phyloP scores from a whole-genome alignment of 139 green algal genomes.

The Chloropicon primus region DNA sequence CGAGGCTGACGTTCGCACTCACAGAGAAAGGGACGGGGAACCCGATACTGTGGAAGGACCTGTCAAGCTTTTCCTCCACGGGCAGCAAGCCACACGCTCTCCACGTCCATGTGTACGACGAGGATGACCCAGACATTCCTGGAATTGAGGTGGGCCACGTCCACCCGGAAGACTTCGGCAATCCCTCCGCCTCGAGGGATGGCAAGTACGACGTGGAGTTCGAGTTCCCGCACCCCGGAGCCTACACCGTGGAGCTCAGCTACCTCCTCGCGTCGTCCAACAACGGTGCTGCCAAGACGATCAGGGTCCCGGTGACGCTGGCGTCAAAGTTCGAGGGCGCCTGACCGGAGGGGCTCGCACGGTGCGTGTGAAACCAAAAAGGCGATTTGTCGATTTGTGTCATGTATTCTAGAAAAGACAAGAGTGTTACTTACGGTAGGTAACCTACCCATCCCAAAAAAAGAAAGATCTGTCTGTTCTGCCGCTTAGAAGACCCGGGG shows the following conservation, averaged over 20 bases:
- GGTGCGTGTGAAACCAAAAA: no score
- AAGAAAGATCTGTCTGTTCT: no score
- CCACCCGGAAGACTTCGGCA: constrained; percentile 2
- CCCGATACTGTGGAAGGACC: not conserved
- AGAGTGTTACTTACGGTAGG: no score
- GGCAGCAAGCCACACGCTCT: not conserved
- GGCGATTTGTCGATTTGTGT: no score
- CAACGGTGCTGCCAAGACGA: no score
- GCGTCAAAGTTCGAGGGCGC: no score
- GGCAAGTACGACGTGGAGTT: not conserved
- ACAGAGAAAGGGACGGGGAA: not conserved
- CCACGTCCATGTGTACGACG: constrained; percentile 6
- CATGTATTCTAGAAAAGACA: no score
- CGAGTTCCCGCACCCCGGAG: not conserved
- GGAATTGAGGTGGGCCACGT: constrained; percentile 3
- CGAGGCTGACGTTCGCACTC: no score
- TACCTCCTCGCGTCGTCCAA: not conserved
- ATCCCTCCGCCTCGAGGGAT: not conserved
- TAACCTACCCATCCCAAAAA: no score
- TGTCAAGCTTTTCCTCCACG: not conserved
- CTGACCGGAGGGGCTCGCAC: no score
- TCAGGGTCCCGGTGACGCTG: no score
- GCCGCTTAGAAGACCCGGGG: not conserved
- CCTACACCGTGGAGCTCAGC: not conserved
- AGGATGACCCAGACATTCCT: constrained; percentile 4